Percentiles rank a stretch among this genome's conserved stretches.
phyloP scores from a whole-genome alignment of 2,329 filamentous ascomycete genomes.

The Exophiala spinifera region DNA sequence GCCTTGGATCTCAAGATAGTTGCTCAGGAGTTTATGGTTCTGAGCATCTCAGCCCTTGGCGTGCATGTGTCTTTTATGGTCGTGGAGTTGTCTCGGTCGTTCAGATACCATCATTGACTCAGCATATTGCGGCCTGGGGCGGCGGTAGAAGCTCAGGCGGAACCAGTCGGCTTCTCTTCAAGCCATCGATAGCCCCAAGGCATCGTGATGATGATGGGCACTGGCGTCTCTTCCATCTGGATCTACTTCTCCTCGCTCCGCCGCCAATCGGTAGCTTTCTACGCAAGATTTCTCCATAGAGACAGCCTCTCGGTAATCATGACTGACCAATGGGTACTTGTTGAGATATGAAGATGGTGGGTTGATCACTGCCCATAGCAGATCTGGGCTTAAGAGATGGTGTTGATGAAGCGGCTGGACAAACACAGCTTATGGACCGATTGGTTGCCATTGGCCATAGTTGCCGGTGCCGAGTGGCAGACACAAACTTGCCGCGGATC shows the following conservation, averaged over 20 bases:
- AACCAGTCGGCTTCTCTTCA: neutral
- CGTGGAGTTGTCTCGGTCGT: neutral
- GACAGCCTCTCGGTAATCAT: neutral
- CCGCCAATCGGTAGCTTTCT: neutral
- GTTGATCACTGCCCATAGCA: neutral
- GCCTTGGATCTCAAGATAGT: neutral
- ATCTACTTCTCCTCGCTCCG: neutral
- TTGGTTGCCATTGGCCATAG: neutral
- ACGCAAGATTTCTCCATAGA: neutral
- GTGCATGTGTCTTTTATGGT: neutral
- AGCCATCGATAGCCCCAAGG: neutral
- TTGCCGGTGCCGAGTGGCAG: neutral
- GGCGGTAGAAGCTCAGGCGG: neutral
- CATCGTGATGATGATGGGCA: neutral
- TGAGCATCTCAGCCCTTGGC: too few relatives aligned
- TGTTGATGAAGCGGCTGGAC: neutral
- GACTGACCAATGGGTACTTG: neutral
- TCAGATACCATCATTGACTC: neutral
- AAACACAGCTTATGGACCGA: neutral
- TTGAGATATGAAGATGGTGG: neutral
- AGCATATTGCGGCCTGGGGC: neutral
- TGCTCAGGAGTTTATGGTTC: neutral
- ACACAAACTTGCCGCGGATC: too few relatives aligned
- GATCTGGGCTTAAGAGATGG: neutral
- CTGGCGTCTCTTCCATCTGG: neutral